Percentiles rank a stretch among this genome's conserved stretches.
phyloP scores from a whole-genome alignment of 495 filamentous ascomycete species.

The Neurospora intermedia region DNA sequence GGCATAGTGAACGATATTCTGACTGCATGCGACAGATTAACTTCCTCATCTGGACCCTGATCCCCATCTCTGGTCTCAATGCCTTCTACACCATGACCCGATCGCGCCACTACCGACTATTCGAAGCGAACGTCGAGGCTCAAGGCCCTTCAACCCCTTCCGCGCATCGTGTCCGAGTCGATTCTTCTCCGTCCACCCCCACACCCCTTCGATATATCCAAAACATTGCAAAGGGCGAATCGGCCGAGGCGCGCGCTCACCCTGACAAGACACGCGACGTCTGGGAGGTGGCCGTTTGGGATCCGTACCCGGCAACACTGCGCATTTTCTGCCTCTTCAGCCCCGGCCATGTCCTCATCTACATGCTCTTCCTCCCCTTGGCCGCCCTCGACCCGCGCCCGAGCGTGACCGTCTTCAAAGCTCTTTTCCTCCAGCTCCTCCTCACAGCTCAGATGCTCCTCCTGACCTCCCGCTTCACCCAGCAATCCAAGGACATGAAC shows the following conservation, averaged over 20 bases:
- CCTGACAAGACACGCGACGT: constrained; percentile 80
- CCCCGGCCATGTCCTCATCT: constrained; percentile 80
- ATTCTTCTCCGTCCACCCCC: constrained; percentile 68
- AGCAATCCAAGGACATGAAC: constrained; percentile 73
- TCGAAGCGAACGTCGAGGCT: constrained; percentile 70
- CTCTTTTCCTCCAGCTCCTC: constrained; percentile 56
- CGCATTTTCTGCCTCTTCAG: constrained; percentile 85
- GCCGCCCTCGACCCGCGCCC: constrained; percentile 63
- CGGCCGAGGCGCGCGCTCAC: constrained; percentile 67
- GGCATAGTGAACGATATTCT: not conserved
- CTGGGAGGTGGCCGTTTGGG: constrained; percentile 92
- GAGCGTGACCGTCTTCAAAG: constrained; percentile 74
- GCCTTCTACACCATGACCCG: constrained; percentile 73
- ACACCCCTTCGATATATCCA: constrained; percentile 73
- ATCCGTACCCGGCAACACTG: constrained; percentile 74
- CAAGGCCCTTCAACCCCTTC: constrained; percentile 65
- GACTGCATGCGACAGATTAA: constrained; percentile 40
- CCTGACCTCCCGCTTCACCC: constrained; percentile 59
- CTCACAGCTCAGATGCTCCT: constrained; percentile 69
- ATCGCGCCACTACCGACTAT: constrained; percentile 80
- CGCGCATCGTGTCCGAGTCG: constrained; percentile 78
- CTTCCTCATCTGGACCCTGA: constrained; percentile 57
- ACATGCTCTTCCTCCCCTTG: constrained; percentile 77
- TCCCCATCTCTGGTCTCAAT: constrained; percentile 56
- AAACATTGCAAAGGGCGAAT: constrained; percentile 46